Evolutionary conservation across 352 stramenopile genomes (phyloP), one percentile per base, ranked within the genome.

Genomic region (Globisporangium rhizosaccharum): DNA sequence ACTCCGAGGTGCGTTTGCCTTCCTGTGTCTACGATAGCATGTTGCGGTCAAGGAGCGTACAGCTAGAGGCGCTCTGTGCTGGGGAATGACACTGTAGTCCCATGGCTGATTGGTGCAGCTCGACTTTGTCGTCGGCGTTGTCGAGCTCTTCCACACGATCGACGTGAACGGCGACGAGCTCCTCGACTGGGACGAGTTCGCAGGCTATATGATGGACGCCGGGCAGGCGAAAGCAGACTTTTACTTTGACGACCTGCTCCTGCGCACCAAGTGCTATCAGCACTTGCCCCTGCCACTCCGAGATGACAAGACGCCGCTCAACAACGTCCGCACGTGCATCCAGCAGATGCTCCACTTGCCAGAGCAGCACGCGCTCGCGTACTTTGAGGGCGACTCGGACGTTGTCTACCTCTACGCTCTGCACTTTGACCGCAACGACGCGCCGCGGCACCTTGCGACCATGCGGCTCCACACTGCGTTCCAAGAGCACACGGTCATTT

Each of bases 111-210:
- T 23, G 41, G 11, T 20, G 1, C 36, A 88, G 68, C 63, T 93
- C 11, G 78, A 92, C 59, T 92, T 96, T 70, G 80, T 94, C 5
- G 79, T 93, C 4, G 74, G 82, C 18, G 79, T 92, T 20, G 85
- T 92, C 51, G 84, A 97, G 42, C 77, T 97, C 36, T 97, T 96
- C 67, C 82, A 91, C 41, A 90, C 89, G 18, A 95, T 97, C 54
- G 88, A 97, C 62, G 82, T 96, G 56, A 96, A 97, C 47, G 88
- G 87, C 2, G 88, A 97, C 67, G 73, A 75, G 12, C 68, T 73
- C 20, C 68, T 96, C 56, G 88, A 96, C 57, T 97, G 88, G 88
- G 87, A 97, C 59, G 88, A 97, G 66, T 97, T 97, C 58, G 85
- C 85, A 0, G 71, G 66, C 18, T 95, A 92, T 63, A 92, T 96